Base-by-base conservation (phyloP, 768 basidiomycete species). In the Fibroporia radiculosa region DNA sequence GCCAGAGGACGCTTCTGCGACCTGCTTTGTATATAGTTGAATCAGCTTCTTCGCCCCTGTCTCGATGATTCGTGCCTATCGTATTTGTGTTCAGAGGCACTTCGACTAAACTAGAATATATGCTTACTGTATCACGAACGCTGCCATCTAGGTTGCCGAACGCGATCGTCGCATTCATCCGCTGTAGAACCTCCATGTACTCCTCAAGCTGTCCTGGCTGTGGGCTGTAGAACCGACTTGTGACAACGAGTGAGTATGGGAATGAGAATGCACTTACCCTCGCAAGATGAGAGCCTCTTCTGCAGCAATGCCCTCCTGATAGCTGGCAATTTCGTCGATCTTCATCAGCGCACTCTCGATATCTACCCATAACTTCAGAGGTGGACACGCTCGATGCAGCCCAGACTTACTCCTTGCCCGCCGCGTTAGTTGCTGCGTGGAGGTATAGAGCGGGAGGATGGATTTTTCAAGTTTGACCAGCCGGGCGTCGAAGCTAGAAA, bases 1-100 rank as follows among this genome's bases (percentile, higher is more conserved):
- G 23, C 86, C 86, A 3, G 86, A 83, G 1, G 85, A 90, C 20
- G 78, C 84, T 64, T 89, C 87, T 2, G 89, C 88, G n/a, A 89
- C 84, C 25, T 85, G 71, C 55, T 86, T 88, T n/a, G 86, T 92
- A 57, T 84, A 91, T 11, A 89, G 63, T 54, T 88, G 86, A 0
- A 80, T 73, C 8, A 91, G 69, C 57, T 88, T 89, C 67, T 89
- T 89, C 4, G 80, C 78, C 6, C 89, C 88, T 1, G 85, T 85
- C 65, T 90, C 87, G 7, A 90, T 69, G 4, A 91, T 73, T 32
- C 82, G 77, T n/a, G 84, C 72, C 82, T 71, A 51, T 18, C 26
- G 2, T 22, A 24, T 24, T 19, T 40, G 27, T 16, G 20, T 8
- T 35, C 16, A 18, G 19, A 31, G 29, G 8, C 35, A 36, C 35